A percentile compares a stretch with the other conserved stretches of the same genome.
phyloP scores from a whole-genome alignment of 2,329 filamentous ascomycete species.

The Ophiostoma himal-ulmi region DNA sequence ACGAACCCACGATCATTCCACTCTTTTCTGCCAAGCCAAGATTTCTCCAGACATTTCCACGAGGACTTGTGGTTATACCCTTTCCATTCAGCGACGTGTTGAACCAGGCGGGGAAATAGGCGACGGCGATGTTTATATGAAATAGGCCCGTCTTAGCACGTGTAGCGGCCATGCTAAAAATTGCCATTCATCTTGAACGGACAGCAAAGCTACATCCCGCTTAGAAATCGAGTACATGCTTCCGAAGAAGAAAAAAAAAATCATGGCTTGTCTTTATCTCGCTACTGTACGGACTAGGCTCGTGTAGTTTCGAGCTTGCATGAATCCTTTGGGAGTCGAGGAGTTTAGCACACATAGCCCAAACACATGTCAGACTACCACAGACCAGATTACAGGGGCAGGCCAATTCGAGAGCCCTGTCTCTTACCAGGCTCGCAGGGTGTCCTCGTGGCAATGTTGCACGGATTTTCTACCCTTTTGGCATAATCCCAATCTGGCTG shows the following conservation, averaged over 20 bases:
- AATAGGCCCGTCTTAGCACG: background rate
- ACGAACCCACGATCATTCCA: background rate
- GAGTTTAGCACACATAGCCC: background rate
- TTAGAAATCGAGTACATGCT: background rate
- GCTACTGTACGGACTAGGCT: background rate
- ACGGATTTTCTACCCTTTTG: background rate
- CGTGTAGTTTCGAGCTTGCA: background rate
- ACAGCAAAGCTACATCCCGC: background rate
- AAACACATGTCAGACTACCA: constrained; percentile 13
- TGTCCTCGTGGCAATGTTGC: background rate
- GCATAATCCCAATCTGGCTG: background rate
- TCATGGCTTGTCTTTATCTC: background rate
- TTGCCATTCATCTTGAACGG: background rate
- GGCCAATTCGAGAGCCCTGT: background rate
- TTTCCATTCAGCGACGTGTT: background rate
- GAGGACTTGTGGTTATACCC: background rate
- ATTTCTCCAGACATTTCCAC: background rate
- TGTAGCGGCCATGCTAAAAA: background rate
- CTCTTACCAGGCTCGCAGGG: background rate
- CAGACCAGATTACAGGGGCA: background rate
- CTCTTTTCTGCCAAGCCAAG: background rate
- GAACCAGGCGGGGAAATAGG: background rate
- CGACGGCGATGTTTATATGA: background rate
- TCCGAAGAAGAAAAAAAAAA: background rate
- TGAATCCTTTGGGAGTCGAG: background rate